Base-by-base conservation (phyloP, 495 filamentous ascomycete species). In the Podospora tetraspora region DNA sequence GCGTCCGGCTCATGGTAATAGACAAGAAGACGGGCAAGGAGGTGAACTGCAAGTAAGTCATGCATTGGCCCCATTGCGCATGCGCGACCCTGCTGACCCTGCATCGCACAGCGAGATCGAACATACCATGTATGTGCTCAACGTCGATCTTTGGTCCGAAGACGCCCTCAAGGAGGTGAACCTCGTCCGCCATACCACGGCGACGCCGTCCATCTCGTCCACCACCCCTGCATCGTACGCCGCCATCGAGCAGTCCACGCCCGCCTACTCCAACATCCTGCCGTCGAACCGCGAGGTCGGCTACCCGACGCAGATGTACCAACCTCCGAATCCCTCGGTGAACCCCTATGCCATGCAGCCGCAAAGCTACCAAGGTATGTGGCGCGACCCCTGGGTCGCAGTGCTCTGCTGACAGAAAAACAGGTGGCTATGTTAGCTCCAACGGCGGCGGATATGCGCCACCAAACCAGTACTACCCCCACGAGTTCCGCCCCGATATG, bases 161-260 rank as follows among this genome's bases (percentile, higher is more conserved):
- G 89, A 96, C 59, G 94, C 90, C 34, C 81, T 84, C n/a, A 88
- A 84, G 68, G 95, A 98, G 83, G 94, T 97, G 66, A 99, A 98
- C 75, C 87, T 97, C 43, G 94, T 98, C 64, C 89, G 93, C 66
- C 91, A 95, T 75, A 93, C 92, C 13, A 87, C 91, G 9, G 90
- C 90, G 16, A 94, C 92, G 19, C 92, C 93, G 8, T 96, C 93
- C 37, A 97, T 98, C 73, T 93, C 90, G 11, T 90, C 90, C 13
- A 92, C 93, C 25, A 74, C 76, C 0, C 76, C 77, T 1, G 77
- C 75, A 32, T 76, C 77, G 0, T 80, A 79, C 29, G 72, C 73
- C 25, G 63, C 71, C 12, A 70, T 79, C n/a, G 75, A 78, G 37
- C 70, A 72, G 27, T 62, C 73, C 30, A 75, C 76, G 12, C 74